phyloP scores from a whole-genome alignment of 2,329 filamentous ascomycete genomes.

The Epichloe scottii region DNA sequence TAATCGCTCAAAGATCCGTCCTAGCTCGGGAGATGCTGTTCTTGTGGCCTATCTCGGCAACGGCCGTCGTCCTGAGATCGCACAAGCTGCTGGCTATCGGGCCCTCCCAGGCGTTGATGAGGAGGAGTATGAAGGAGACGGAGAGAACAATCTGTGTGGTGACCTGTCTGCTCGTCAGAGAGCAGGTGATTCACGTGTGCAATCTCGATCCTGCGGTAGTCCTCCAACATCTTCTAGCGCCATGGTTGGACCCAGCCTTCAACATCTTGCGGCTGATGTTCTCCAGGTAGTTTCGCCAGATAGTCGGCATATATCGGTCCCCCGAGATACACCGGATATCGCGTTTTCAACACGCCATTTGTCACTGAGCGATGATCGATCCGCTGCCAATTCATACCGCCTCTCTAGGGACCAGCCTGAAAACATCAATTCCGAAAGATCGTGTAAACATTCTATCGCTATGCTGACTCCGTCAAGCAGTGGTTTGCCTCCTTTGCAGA shows the following conservation, averaged over 20 bases:
- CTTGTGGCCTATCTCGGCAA: conserved; percentile 52
- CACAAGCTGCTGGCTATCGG: conserved; percentile 39
- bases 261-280: conserved; percentile 20
- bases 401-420: conserved; percentile 2
- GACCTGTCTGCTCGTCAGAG: not conserved
- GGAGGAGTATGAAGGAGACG: conserved; percentile 22
- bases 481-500: conserved; percentile 25
- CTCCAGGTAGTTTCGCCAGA: conserved; percentile 16
- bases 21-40: conserved; percentile 52
- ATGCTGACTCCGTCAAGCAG: conserved; percentile 15
- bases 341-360: conserved; percentile 18
- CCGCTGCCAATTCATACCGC: conserved; percentile 6
- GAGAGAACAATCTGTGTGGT: conserved; percentile 15
- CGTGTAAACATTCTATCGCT: conserved; percentile 13
- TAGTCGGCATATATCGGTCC: conserved; percentile 6
- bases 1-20: conserved; percentile 39
- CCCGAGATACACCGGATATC: conserved; percentile 16
- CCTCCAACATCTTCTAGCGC: not conserved
- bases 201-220: not conserved
- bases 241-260: conserved; percentile 13
- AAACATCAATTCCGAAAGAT: conserved; percentile 7
- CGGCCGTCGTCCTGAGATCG: conserved; percentile 53
- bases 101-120: conserved; percentile 36
- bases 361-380: conserved; percentile 22
- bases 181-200: not conserved